phyloP scores from a whole-genome alignment of 2,329 filamentous ascomycete genomes.

The Beauveria scarabaeidicola region DNA sequence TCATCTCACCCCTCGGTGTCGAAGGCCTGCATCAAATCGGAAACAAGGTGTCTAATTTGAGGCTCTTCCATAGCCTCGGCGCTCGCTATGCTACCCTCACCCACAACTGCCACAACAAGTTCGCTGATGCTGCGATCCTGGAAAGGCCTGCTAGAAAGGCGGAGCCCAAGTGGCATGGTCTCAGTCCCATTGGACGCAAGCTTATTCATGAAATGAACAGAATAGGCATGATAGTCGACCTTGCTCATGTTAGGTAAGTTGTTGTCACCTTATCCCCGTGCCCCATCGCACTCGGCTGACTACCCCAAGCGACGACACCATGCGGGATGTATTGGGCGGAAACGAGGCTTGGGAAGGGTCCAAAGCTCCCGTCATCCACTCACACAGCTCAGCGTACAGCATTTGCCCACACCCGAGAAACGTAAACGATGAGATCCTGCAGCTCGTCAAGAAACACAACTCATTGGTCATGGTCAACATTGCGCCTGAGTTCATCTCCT shows the following conservation, averaged over 20 bases:
- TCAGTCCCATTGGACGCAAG: slow-evolving; percentile 59
- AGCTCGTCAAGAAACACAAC: slow-evolving; percentile 63
- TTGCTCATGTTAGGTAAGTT: slow-evolving; percentile 55
- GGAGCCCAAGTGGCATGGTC: slow-evolving; percentile 57
- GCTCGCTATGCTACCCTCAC: slow-evolving; percentile 84
- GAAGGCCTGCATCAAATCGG: slow-evolving; percentile 93
- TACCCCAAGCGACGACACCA: slow-evolving; percentile 57
- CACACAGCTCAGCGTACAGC: slow-evolving; percentile 72
- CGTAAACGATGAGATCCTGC: slow-evolving; percentile 74
- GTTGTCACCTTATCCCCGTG: too few relatives aligned
- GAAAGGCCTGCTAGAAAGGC: slow-evolving; percentile 43
- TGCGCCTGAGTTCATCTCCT: slow-evolving; percentile 72
- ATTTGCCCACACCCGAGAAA: slow-evolving; percentile 86
- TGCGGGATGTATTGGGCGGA: slow-evolving; percentile 70
- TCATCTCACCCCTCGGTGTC: slow-evolving; percentile 72
- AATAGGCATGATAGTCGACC: slow-evolving; percentile 86
- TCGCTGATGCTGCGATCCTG: slow-evolving; percentile 72
- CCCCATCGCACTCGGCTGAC: not conserved
- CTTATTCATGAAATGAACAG: slow-evolving; percentile 88
- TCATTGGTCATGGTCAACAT: slow-evolving; percentile 92
- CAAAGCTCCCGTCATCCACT: slow-evolving; percentile 77
- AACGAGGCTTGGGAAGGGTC: slow-evolving; percentile 59
- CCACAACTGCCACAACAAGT: slow-evolving; percentile 88
- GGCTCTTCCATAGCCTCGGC: slow-evolving; percentile 67
- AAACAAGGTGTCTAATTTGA: slow-evolving; percentile 68